These are phyloP conservation scores for Graphilbum fragrans DNA, from an alignment of 2,329 filamentous ascomycete genomes.

Conservation along the genomic window DNA sequence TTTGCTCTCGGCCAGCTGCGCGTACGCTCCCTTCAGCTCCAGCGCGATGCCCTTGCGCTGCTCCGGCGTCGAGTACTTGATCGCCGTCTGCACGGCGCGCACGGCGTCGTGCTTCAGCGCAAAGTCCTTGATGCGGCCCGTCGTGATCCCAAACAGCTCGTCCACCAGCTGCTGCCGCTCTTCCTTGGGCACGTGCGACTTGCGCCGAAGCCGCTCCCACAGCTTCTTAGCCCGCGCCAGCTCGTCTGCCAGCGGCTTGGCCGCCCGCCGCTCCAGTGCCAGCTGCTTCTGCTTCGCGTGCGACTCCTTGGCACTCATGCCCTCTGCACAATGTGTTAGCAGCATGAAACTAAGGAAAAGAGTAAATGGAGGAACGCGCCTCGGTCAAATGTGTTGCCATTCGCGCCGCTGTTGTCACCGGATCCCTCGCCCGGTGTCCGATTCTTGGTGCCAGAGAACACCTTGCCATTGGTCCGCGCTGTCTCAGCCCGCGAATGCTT, in stretches of 20 bases:
- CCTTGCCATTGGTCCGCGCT: conserved; percentile 4
- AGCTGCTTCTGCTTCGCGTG: conserved; percentile 89
- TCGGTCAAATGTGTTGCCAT: too few species aligned
- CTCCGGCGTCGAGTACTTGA: conserved; percentile 84
- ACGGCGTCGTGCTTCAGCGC: conserved; percentile 98
- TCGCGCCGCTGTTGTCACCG: too few species aligned
- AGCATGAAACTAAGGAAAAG: background rate
- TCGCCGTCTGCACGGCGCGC: conserved; percentile 88
- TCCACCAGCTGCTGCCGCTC: conserved; percentile 78
- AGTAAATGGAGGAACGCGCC: background rate
- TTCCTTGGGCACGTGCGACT: conserved; percentile 83
- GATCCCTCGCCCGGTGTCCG: background rate
- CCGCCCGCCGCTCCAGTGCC: conserved; percentile 76
- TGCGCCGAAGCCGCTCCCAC: conserved; percentile 86
- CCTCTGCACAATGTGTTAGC: conserved; percentile 22
- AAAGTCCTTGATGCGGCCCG: conserved; percentile 83
- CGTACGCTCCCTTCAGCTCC: conserved; percentile 77
- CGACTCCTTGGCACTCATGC: conserved; percentile 65
- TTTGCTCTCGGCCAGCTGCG: conserved; percentile 78
- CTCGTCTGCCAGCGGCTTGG: conserved; percentile 85
- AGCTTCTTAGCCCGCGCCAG: conserved; percentile 87
- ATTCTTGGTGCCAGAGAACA: background rate
- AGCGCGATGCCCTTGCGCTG: conserved; percentile 77
- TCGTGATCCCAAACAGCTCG: conserved; percentile 86
- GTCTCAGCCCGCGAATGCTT: conserved; percentile 10